phyloP scores from a whole-genome alignment of 805 yeast genomes.

The Cyberlindnera sargentensis region DNA sequence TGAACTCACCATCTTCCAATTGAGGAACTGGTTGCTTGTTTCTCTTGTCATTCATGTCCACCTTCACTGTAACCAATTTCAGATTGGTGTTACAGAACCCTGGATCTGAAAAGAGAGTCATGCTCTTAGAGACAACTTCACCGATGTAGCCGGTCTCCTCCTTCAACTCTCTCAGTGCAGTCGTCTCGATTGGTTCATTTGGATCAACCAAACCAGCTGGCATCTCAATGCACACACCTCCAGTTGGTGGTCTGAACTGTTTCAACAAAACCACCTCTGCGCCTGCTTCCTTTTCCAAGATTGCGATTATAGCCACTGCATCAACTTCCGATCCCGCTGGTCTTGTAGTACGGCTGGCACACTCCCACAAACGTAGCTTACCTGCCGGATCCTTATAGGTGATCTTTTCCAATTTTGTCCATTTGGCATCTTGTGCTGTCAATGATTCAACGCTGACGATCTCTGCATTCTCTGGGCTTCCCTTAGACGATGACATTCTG shows the following conservation, averaged over 20 bases:
- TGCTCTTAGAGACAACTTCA: constrained; percentile 38
- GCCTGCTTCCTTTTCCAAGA: constrained; percentile 45
- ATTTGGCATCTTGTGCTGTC: constrained; percentile 43
- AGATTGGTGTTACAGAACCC: constrained; percentile 88
- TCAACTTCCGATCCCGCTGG: constrained; percentile 46
- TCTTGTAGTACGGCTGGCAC: constrained; percentile 48
- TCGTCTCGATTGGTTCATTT: constrained; percentile 63
- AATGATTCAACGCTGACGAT: constrained; percentile 25
- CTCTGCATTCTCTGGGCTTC: constrained; percentile 31
- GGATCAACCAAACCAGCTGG: constrained; percentile 96
- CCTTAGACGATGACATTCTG: constrained; percentile 20
- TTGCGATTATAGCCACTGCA: constrained; percentile 86
- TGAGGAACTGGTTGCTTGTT: constrained; percentile 66
- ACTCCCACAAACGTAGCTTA: constrained; percentile 75
- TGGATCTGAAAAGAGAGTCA: constrained; percentile 65
- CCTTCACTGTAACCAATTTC: constrained; percentile 67
- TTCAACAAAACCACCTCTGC: constrained; percentile 60
- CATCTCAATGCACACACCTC: constrained; percentile 81
- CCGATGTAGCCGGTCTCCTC: constrained; percentile 96
- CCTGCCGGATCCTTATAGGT: constrained; percentile 73
- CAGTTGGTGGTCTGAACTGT: constrained; percentile 91
- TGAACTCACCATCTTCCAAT: constrained; percentile 87
- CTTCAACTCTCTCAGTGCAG: constrained; percentile 80
- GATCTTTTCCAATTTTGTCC: constrained; percentile 63
- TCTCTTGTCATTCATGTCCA: constrained; percentile 60